phyloP scores from a whole-genome alignment of 2,329 filamentous ascomycete genomes.

The Fusarium buxicola region DNA sequence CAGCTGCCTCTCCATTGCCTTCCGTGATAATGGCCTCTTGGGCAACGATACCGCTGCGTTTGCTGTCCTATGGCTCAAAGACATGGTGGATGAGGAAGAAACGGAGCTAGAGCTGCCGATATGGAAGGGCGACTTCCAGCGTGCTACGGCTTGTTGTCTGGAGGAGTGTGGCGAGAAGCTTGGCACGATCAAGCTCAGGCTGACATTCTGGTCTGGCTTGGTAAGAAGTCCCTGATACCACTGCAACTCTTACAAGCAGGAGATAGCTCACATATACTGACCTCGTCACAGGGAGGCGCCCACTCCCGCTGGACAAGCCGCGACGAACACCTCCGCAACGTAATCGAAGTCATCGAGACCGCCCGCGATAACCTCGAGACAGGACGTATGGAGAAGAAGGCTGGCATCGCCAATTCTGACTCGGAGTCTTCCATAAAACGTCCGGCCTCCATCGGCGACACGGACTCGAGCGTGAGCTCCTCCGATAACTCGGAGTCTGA shows the following conservation, averaged over 20 bases:
- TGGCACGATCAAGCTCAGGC: slow-evolving; percentile 57
- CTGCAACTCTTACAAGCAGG: not conserved
- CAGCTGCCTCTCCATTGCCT: slow-evolving; percentile 67
- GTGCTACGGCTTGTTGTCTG: slow-evolving; percentile 60
- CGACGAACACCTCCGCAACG: slow-evolving; percentile 50
- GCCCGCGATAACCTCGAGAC: slow-evolving; percentile 51
- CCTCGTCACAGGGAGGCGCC: slow-evolving; percentile 47
- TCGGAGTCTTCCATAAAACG: slow-evolving; percentile 13
- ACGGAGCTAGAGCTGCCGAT: slow-evolving; percentile 68
- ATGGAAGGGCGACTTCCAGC: slow-evolving; percentile 69
- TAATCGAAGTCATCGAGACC: slow-evolving; percentile 61
- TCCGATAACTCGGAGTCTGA: slow-evolving; percentile 47
- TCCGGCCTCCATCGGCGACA: slow-evolving; percentile 35
- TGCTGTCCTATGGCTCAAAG: slow-evolving; percentile 74
- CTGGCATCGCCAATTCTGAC: slow-evolving; percentile 50
- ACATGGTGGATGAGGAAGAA: slow-evolving; percentile 76
- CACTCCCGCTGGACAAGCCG: slow-evolving; percentile 52
- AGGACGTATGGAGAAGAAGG: slow-evolving; percentile 50
- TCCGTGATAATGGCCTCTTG: slow-evolving; percentile 54
- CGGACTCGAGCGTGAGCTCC: slow-evolving; percentile 47
- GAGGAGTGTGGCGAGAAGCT: slow-evolving; percentile 61
- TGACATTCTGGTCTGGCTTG: slow-evolving; percentile 53
- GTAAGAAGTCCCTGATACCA: slow-evolving; percentile 37
- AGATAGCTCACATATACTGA: slow-evolving; percentile 12
- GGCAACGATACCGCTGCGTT: slow-evolving; percentile 71